Evolutionary conservation across 306 rosid genomes (phyloP).

Genomic region (Prinsepia uniflora): DNA sequence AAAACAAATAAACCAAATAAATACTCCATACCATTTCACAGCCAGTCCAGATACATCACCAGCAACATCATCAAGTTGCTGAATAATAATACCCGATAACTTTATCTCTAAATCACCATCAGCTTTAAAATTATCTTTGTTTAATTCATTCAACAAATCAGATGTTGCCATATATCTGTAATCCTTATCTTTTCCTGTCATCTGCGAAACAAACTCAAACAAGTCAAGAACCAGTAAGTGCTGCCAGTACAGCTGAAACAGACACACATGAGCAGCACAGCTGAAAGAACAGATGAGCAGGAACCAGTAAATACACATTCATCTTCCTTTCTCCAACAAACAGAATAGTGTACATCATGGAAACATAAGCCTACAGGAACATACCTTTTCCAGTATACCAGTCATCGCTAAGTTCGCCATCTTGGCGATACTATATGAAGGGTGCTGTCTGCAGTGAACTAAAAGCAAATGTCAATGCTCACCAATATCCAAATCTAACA

Average conservation of each 20-base stretch:
- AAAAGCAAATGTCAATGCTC: background rate
- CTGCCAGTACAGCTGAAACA: background rate
- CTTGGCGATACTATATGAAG: conserved; percentile 1
- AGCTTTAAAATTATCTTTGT: conserved; percentile 60
- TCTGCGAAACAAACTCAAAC: conserved; percentile 40
- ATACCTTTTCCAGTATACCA: conserved; percentile 82
- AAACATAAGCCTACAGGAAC: conserved; percentile 8
- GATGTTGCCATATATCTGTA: conserved; percentile 95
- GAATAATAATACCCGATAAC: conserved; percentile 68
- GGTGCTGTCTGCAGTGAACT: background rate
- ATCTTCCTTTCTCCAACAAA: conserved; percentile 1
- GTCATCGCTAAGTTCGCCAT: conserved; percentile 79
- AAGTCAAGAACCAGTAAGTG: background rate
- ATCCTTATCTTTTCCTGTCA: conserved; percentile 96
- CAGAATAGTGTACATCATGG: background rate
- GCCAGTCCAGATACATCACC: conserved; percentile 95
- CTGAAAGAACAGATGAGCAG: background rate
- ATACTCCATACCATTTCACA: conserved; percentile 65
- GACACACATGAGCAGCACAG: background rate
- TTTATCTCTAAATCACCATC: conserved; percentile 75
- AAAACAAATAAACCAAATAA: background rate
- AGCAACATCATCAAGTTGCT: conserved; percentile 91
- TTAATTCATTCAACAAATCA: conserved; percentile 76
- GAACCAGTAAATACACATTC: background rate
- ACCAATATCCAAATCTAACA: background rate